A percentile compares a stretch with the other conserved stretches of the same genome.
phyloP scores from a whole-genome alignment of 106 monocot genomes.

The Acanthochlamys bracteata region DNA sequence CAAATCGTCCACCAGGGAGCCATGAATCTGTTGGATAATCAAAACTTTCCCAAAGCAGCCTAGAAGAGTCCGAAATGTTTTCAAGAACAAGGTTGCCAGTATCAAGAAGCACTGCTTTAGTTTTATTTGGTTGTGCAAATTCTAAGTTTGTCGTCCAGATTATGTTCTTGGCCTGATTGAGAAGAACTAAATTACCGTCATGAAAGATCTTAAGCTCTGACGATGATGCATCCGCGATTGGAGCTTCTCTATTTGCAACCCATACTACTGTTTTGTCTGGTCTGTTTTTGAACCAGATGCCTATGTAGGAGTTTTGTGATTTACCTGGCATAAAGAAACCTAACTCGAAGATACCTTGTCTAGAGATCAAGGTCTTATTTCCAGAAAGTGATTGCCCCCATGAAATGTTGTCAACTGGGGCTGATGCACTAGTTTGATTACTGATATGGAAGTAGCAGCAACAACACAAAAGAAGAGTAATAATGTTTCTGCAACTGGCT shows the following conservation, averaged over 20 bases:
- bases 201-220: slow-evolving; percentile 26
- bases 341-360: slow-evolving; percentile 11
- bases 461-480: too few species aligned
- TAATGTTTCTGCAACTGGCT: too few species aligned
- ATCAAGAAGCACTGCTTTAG: slow-evolving; percentile 19
- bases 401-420: too few species aligned
- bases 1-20: slow-evolving; percentile 25
- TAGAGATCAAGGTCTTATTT: slow-evolving; percentile 12
- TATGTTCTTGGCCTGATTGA: slow-evolving; percentile 6
- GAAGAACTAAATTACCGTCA: slow-evolving; percentile 28
- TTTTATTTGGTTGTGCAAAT: slow-evolving; percentile 3
- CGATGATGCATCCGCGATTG: slow-evolving; percentile 10
- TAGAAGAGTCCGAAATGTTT: slow-evolving; percentile 7
- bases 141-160: slow-evolving; percentile 26
- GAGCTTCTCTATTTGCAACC: slow-evolving; percentile 37
- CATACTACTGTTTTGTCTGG: slow-evolving; percentile 26
- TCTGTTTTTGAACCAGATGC: slow-evolving; percentile 41
- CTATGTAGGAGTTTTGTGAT: slow-evolving; percentile 15
- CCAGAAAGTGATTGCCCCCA: slow-evolving; percentile 14
- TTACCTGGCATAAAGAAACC: slow-evolving; percentile 29
- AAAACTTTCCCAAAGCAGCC: slow-evolving; percentile 35
- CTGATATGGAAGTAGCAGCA: too few species aligned
- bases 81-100: slow-evolving; percentile 33
- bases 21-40: slow-evolving; percentile 40
- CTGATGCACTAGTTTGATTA: too few species aligned